phyloP scores from a whole-genome alignment of 108 stramenopile species.

The Nitzschia sp. region DNA sequence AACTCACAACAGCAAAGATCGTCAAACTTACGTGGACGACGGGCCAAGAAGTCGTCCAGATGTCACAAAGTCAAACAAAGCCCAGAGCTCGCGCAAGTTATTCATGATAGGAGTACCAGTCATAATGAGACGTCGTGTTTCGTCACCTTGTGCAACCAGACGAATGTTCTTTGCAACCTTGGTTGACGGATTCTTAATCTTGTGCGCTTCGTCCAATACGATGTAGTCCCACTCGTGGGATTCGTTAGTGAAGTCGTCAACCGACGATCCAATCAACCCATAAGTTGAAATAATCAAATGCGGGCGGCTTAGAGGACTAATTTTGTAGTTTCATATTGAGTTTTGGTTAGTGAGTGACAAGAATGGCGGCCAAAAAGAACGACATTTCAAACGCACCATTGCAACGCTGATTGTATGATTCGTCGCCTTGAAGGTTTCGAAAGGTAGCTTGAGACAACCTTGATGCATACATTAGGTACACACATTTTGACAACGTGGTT shows the following conservation, averaged over 20 bases:
- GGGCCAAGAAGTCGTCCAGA: constrained; percentile 67
- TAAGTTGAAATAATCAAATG: constrained; percentile 79
- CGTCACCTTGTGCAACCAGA: constrained; percentile 39
- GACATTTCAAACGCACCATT: constrained; percentile 32
- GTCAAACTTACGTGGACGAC: constrained; percentile 39
- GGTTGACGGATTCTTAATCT: constrained; percentile 89
- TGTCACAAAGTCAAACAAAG: constrained; percentile 91
- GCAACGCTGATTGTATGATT: constrained; percentile 55
- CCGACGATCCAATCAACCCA: constrained; percentile 52
- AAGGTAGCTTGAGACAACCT: constrained; percentile 60
- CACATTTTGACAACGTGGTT: constrained; percentile 51
- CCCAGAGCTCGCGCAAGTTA: constrained; percentile 90
- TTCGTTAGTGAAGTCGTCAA: constrained; percentile 9
- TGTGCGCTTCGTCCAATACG: constrained; percentile 96
- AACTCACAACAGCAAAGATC: no score
- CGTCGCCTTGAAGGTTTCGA: constrained; percentile 36
- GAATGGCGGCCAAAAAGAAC: no score
- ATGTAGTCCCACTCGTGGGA: constrained; percentile 87
- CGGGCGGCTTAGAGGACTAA: constrained; percentile 41
- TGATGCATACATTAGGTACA: constrained; percentile 47
- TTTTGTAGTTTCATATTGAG: not conserved
- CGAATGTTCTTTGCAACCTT: constrained; percentile 66
- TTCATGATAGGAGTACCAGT: constrained; percentile 97
- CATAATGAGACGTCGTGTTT: constrained; percentile 79
- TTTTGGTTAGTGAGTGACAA: not conserved